Conservation (phyloP, 768 basidiomycete genomes). For the Rhodosporidiobolus sp. region DNA sequence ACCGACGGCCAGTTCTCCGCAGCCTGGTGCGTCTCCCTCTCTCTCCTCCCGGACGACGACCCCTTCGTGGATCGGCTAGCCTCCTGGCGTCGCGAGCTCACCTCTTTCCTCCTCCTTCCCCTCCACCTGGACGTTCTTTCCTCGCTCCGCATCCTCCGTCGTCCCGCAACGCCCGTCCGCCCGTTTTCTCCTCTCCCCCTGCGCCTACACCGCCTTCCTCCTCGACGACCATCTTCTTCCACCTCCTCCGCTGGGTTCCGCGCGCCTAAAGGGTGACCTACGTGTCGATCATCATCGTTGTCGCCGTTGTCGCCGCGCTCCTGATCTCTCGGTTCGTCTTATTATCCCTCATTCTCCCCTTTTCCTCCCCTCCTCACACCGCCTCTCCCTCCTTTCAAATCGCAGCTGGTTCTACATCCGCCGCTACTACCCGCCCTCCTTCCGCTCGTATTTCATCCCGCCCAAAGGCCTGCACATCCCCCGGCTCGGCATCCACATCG, state of each 20-base stretch:
- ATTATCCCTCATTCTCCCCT: not conserved
- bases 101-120: too few relatives aligned
- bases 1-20: not conserved
- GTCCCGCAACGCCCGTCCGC: too few relatives aligned
- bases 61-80: too few relatives aligned
- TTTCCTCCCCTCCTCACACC: not conserved
- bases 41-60: not conserved
- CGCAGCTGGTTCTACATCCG: constrained; percentile 36
- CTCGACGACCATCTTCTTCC: not conserved
- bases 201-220: not conserved
- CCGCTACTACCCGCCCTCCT: constrained; percentile 11
- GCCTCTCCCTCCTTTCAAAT: not conserved
- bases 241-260: not conserved
- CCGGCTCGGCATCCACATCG: constrained; percentile 16
- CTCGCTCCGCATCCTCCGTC: not conserved
- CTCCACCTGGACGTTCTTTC: too few relatives aligned
- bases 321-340: constrained; percentile 12
- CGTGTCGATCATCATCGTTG: constrained; percentile 21
- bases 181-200: not conserved
- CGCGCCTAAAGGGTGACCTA: constrained; percentile 14
- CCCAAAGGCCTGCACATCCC: constrained; percentile 18
- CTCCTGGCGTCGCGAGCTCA: too few relatives aligned
- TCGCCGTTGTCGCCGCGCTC: constrained; percentile 11
- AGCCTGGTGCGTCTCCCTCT: not conserved
- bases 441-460: constrained; percentile 34